Base-by-base conservation (phyloP, 139 green algal genomes). In the Volvox reticuliferus region DNA sequence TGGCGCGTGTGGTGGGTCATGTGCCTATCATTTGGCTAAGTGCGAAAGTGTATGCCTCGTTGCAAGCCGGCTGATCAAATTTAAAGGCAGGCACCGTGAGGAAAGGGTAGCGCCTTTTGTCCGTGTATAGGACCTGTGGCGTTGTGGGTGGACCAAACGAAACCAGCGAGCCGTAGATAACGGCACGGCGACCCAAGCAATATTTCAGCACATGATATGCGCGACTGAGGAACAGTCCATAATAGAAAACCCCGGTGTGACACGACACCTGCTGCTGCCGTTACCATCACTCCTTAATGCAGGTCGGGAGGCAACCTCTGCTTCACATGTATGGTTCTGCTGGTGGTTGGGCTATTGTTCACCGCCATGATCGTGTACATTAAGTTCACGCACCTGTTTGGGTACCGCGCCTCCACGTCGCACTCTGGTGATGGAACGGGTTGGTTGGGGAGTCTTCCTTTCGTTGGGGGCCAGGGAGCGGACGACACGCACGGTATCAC, bases 291-390 rank as follows among this genome's bases (percentile, higher is more conserved):
- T 30, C 22, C 71, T 79, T 12, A 79, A 14, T 20, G 26, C 85
- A 92, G 89, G 63, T 86, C 80, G 32, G 37, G 90, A 62, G 85
- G 91, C 85, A 93, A 65, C 37, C 91, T 95, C 67, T 96, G 94
- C 86, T 62, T 93, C 30, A 95, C 90, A 2, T 83, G 63, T 21
- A 22, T 92, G 19, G 62, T 95, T 21, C 85, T 96, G 85, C 82
- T 96, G 80, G 33, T 82, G 30, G 92, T 96, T 68, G 81, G 89
- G 12, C 32, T 92, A 55, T 67, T 92, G 20, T 94, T 96, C 67
- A 79, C 78, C 30, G 76, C 19, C 19, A 96, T 96, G 94, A 87
- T 94, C 21, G 91, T 95, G 73, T 96, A 93, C 79, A 96, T 96
- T 75, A 96, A 93, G 78, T 28, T 89, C 30, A 94, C 89, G 17